phyloP scores from a whole-genome alignment of 148 eudicot species.

The Fagopyrum esculentum region DNA sequence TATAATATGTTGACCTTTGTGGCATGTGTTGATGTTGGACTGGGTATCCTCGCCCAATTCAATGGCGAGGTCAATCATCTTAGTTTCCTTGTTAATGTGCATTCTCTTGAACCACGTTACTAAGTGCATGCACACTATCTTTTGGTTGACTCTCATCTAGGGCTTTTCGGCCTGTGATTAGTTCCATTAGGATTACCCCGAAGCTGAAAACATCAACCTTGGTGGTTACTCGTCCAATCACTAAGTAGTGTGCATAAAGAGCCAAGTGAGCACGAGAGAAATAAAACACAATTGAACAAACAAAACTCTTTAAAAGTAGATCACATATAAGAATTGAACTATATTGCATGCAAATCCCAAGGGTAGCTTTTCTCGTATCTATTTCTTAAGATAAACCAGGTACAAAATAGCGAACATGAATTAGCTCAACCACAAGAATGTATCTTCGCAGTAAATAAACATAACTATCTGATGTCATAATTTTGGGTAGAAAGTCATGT shows the following conservation, averaged over 20 bases:
- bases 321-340: too few relatives aligned
- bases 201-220: slow-evolving; percentile 88
- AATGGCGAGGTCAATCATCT: slow-evolving; percentile 70
- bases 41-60: slow-evolving; percentile 69
- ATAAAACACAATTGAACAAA: too few relatives aligned
- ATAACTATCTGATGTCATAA: neutral
- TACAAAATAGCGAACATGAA: too few relatives aligned
- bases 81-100: slow-evolving; percentile 81
- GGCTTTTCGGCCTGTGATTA: slow-evolving; percentile 82
- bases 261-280: neutral
- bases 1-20: neutral
- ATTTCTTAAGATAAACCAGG: too few relatives aligned
- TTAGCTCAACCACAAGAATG: too few relatives aligned
- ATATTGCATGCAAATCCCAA: too few relatives aligned
- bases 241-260: slow-evolving; percentile 25
- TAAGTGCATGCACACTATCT: slow-evolving; percentile 89
- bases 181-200: slow-evolving; percentile 84
- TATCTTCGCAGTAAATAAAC: too few relatives aligned
- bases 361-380: too few relatives aligned
- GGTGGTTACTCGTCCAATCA: slow-evolving; percentile 87
- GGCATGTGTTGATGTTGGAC: slow-evolving; percentile 54
- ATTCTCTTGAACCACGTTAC: slow-evolving; percentile 92
- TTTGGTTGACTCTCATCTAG: slow-evolving; percentile 91
- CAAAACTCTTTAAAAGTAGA: too few relatives aligned
- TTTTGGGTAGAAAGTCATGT: neutral